These are phyloP conservation scores for Leavenworthia alabamica DNA, from an alignment of 345 rosid species.

Conservation along the genomic window DNA sequence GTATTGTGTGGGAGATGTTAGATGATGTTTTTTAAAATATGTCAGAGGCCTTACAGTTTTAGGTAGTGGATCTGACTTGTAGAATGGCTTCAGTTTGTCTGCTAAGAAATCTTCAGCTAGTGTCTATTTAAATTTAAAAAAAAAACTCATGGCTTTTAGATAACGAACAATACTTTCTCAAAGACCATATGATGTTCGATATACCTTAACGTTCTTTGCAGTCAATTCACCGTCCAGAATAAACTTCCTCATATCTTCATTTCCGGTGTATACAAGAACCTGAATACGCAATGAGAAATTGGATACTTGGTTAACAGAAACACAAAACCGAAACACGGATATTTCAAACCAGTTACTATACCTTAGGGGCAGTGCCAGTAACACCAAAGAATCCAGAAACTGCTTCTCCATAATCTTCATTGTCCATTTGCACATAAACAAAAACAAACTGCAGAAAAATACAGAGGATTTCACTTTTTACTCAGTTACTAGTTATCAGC, in stretches of 20 bases:
- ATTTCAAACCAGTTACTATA: conserved; percentile 18
- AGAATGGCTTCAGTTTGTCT: conserved; percentile 87
- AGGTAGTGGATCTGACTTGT: conserved; percentile 90
- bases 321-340: neutral
- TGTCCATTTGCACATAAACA: conserved; percentile 80
- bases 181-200: conserved; percentile 8
- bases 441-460: conserved; percentile 62
- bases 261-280: conserved; percentile 88
- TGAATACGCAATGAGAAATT: conserved; percentile 23
- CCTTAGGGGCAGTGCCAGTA: conserved; percentile 58
- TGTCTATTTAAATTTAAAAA: conserved; percentile 29
- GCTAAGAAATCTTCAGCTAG: conserved; percentile 72
- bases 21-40: neutral
- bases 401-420: conserved; percentile 84
- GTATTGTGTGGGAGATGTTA: conserved; percentile 4
- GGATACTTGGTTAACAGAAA: neutral
- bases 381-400: conserved; percentile 90
- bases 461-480: neutral
- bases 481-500: conserved; percentile 1
- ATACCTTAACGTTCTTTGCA: conserved; percentile 68
- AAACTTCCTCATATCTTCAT: conserved; percentile 75
- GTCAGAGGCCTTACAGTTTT: conserved; percentile 52
- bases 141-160: neutral
- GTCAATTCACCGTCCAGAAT: conserved; percentile 65
- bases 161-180: neutral